These are phyloP conservation scores for Trichophyton rubrum DNA, from an alignment of 2,329 filamentous ascomycete species.

Conservation along the genomic window DNA sequence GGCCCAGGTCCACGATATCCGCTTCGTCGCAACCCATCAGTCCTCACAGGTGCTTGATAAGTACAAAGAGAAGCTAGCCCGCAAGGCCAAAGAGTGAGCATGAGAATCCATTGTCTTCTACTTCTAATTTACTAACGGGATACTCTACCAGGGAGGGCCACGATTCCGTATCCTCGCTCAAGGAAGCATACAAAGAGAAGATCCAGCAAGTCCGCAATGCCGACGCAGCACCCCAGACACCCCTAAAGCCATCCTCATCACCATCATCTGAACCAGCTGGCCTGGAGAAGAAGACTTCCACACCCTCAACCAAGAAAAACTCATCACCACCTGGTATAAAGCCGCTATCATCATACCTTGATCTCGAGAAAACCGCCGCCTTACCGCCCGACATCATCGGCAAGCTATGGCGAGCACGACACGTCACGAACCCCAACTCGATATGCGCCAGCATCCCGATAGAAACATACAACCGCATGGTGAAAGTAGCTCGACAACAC, in stretches of 20 bases:
- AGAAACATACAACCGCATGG: slow-evolving; percentile 60
- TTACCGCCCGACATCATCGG: slow-evolving; percentile 74
- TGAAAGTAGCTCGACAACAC: slow-evolving; percentile 55
- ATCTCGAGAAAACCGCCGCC: slow-evolving; percentile 61
- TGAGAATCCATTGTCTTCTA: background rate
- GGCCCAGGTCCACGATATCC: slow-evolving; percentile 85
- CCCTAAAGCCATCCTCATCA: slow-evolving; percentile 16
- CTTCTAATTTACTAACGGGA: background rate
- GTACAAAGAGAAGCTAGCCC: slow-evolving; percentile 73
- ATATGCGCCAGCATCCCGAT: slow-evolving; percentile 75
- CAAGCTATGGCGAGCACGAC: slow-evolving; percentile 77
- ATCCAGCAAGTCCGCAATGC: slow-evolving; percentile 58
- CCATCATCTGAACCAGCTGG: slow-evolving; percentile 19
- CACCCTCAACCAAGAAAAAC: slow-evolving; percentile 12
- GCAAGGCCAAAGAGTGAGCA: slow-evolving; percentile 58
- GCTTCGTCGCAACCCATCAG: slow-evolving; percentile 72
- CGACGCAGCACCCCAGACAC: slow-evolving; percentile 30
- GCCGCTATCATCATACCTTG: slow-evolving; percentile 56
- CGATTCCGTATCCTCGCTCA: slow-evolving; percentile 47
- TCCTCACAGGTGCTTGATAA: slow-evolving; percentile 59
- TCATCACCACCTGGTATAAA: slow-evolving; percentile 43
- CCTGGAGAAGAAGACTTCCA: slow-evolving; percentile 12
- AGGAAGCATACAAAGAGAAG: slow-evolving; percentile 71
- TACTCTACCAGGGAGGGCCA: slow-evolving; percentile 50
- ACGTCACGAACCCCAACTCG: slow-evolving; percentile 57